These are phyloP conservation scores for Nemania bipapillata DNA, from an alignment of 2,329 filamentous ascomycete genomes.

Conservation along the genomic window DNA sequence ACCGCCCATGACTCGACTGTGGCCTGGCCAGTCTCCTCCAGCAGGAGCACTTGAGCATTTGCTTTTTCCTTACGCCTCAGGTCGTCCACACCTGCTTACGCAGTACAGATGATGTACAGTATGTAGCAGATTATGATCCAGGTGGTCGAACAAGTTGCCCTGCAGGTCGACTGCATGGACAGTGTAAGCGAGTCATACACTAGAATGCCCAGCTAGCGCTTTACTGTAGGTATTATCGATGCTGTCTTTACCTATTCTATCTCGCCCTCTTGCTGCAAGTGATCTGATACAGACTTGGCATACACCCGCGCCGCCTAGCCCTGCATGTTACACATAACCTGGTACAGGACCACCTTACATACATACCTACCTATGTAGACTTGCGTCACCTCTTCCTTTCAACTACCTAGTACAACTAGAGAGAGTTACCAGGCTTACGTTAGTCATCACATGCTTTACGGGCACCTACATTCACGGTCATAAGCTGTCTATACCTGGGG, in stretches of 20 bases:
- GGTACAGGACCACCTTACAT: not conserved
- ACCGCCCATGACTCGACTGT: conserved; percentile 15
- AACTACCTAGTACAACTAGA: not conserved
- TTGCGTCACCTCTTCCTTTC: conserved; percentile 22
- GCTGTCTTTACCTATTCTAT: not conserved
- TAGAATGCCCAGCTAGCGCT: conserved; percentile 8
- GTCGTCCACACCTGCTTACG: not conserved
- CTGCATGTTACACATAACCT: not conserved
- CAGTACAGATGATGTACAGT: not conserved
- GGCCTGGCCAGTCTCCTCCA: not conserved
- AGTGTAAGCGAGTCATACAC: conserved; percentile 33
- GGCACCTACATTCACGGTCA: not conserved
- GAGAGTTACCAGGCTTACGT: not conserved
- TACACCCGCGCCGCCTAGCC: conserved; percentile 8
- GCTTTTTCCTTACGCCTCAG: conserved; percentile 18
- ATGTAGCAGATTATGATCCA: not conserved
- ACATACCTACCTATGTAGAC: too few relatives aligned
- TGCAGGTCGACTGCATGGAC: conserved; percentile 29
- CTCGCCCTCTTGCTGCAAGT: conserved; percentile 4
- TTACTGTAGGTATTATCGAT: conserved; percentile 11
- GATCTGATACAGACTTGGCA: conserved; percentile 26
- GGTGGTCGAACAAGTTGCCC: conserved; percentile 15
- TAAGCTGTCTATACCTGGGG: not conserved
- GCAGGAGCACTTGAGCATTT: conserved; percentile 11
- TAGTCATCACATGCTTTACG: not conserved